Evolutionary conservation across 2,329 filamentous ascomycete genomes (phyloP), one percentile per base, ranked within the genome.

Genomic region (Ceratocystis alfenasii): DNA sequence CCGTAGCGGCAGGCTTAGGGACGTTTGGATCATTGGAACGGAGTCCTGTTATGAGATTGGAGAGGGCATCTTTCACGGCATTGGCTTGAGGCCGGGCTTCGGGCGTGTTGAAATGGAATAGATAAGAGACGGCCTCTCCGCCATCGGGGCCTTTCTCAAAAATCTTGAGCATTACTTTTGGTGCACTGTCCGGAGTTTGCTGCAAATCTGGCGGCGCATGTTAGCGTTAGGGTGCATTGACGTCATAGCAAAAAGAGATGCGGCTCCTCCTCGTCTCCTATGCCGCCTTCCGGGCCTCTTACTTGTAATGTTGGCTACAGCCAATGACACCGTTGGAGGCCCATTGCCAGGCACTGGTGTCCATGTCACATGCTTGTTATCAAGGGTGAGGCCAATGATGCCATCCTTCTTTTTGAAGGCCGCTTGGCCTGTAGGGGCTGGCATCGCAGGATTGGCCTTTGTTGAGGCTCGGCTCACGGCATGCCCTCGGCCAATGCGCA

Each of bases 361-460:
- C 93, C 93, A 99, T 74, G 84, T 87, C 68, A 97, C 83, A 46
- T 81, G 85, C 72, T 83, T 83, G 72, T 84, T 81, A 75, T 96
- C 90, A 66, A 82, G 78, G 17, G 88, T 85, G 71, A 97, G 80
- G 30, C 85, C 83, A 72, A 99, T 78, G 68, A 84, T 83, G 74
- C 94, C 94, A 79, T 97, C 89, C 76, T 95, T 94, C 80, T 97
- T 99, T 78, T 96, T 97, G 81, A 94, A 97, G 67, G 86, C 80
- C 64, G 88, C 86, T 69, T 82, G 83, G 68, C 87, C 89, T 70
- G 79, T 82, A 64, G 83, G 84, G 69, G 80, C 75, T 33, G 81
- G 77, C 84, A 87, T 87, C 59, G 64, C 71, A 67, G n/a, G 55
- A 59, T 59, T 59, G 53, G 53, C 53, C 53, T 33, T 25, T 57